Evolutionary conservation across 495 filamentous ascomycete species (phyloP), one percentile per base, ranked within the genome.

Genomic region (Trichodelitschia bisporula): DNA sequence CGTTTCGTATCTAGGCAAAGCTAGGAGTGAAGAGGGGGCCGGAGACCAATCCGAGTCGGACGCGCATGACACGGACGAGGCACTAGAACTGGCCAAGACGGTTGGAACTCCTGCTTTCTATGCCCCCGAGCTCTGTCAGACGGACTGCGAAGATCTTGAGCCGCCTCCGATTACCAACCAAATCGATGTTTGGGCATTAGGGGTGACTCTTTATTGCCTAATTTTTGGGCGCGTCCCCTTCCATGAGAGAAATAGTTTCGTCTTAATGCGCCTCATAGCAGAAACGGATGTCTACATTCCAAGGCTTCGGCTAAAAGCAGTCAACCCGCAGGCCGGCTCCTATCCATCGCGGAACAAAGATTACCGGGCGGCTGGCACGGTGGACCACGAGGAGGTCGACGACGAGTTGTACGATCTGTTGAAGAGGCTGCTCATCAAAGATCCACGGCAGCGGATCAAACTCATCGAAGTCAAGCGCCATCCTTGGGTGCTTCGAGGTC

Each of bases 21-120:
- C 17, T 30, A 76, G 78, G 0, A 64, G 72, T 26, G 73, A 76
- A 36, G 76, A 83, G 33, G 27, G 9, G 27, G 15, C 15, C 8
- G 78, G 84, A 37, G 68, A 74, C 25, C 56, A 82, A 12, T 73
- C 68, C 11, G 82, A 92, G 48, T 75, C 74, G 10, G 78, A 92
- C 40, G 73, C 77, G 9, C 62, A 62, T 3, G 77, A 86, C 40
- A 60, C 84, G 28, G 78, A 92, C 40, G 78, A 90, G 49, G 83
- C 89, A 19, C 64, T 84, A 31, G 86, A 95, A 40, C 57, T 99
- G 15, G 82, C 89, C 21, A 99, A 95, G 55, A 99, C 89, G 19
- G 86, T 93, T 15, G 86, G 86, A 13, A 99, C 86, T 9, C 83
- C 84, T 14, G 84, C 84, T 4, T 95, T 99, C 55, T 99, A 93